Evolutionary conservation across 331 rosid genomes (phyloP), one percentile per base, ranked within the genome.

Genomic region (Prunus yedoensis): DNA sequence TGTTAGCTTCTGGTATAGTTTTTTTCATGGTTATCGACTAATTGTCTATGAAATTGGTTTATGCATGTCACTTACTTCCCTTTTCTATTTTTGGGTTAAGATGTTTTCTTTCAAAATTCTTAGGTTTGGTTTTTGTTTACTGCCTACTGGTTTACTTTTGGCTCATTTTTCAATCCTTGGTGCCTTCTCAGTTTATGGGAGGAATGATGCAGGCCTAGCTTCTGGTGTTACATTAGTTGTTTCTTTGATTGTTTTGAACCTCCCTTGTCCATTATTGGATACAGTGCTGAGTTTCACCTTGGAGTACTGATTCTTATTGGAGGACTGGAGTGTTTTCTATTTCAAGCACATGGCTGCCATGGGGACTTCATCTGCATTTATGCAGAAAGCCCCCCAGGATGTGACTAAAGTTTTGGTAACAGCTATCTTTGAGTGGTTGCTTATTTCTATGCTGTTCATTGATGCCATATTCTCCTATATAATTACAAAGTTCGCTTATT

Each of bases 361-460:
- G 17, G 78, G 73, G 74, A 72, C 77, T 52, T 81, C 86, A 70
- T 79, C 87, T 70, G 76, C 86, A 51, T 74, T 50, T 25, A 74
- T 75, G 56, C 85, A 32, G 21, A 80, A 41, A 47, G 74, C 70
- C 30, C 70, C 67, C 43, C 64, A 51, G 43, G 73, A 80, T 65
- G 59, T 86, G 21, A 14, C 82, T 41, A 56, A 78, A 10, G 80
- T 85, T 35, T 79, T 95, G 85, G 79, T 82, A 28, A 87, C 87
- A 14, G 97, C 99, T 81, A 43, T 89, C 68, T 87, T 83, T 9
- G 97, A 95, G 84, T 95, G 99, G 96, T 57, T 92, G 21, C 84
- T 95, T 61, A 92, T 95, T 56, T 56, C 74, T 70, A 82, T 92
- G 68, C 84, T 95, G 74, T 83, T 95, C 72, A 25, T 82, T 16